Percentiles rank a stretch among this genome's conserved stretches.
These are phyloP conservation scores for Casuarina equisetifolia DNA, from an alignment of 306 rosid species.

Conservation along the genomic window DNA sequence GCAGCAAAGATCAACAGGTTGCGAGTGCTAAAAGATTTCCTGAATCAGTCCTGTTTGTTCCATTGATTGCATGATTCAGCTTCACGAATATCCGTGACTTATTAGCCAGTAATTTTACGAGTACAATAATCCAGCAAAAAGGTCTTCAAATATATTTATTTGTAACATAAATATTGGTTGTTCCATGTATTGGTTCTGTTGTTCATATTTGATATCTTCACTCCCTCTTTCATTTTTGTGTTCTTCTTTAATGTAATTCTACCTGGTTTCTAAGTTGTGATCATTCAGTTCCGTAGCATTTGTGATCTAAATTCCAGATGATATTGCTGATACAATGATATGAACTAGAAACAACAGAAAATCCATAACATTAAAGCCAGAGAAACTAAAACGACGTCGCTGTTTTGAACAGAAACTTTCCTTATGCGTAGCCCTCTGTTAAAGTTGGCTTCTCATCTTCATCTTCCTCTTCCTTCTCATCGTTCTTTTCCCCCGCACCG, in stretches of 20 bases:
- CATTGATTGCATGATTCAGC: conserved; percentile 28
- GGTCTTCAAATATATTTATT: conserved; percentile 29
- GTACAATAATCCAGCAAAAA: conserved; percentile 23
- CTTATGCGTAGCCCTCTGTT: conserved; percentile 58
- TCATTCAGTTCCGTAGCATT: neutral
- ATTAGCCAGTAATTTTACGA: conserved; percentile 25
- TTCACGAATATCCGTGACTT: conserved; percentile 21
- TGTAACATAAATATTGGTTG: conserved; percentile 38
- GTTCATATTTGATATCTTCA: conserved; percentile 24
- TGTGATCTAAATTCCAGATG: too few relatives aligned
- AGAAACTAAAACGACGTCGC: too few relatives aligned
- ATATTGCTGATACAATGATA: too few relatives aligned
- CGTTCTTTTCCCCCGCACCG: conserved; percentile 34
- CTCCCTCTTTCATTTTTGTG: conserved; percentile 4
- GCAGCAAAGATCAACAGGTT: conserved; percentile 90
- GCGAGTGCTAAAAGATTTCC: conserved; percentile 61
- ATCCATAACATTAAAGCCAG: too few relatives aligned
- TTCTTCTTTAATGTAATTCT: conserved; percentile 20
- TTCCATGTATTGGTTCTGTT: conserved; percentile 24
- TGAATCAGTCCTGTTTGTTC: conserved; percentile 24
- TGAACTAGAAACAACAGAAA: too few relatives aligned
- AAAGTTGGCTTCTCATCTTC: conserved; percentile 42
- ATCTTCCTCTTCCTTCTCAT: conserved; percentile 7
- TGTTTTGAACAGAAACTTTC: neutral
- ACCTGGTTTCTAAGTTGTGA: conserved; percentile 14